Conservation (phyloP, 352 stramenopile species). For the Lagenidium giganteum region DNA sequence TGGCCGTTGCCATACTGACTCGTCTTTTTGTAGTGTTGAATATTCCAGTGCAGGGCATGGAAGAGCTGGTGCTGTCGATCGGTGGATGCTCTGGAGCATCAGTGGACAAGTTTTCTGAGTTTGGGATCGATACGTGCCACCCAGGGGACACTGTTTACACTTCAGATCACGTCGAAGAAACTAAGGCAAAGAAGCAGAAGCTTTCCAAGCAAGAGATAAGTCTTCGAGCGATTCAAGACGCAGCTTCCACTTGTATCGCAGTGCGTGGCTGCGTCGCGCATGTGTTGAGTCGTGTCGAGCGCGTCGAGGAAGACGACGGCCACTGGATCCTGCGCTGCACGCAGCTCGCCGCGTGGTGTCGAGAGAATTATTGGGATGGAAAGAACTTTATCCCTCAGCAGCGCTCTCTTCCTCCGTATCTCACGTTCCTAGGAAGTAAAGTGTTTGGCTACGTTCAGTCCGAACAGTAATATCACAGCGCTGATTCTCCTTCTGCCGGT, state of each 20-base stretch:
- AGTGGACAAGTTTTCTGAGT: conserved; percentile 54
- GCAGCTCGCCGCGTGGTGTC: conserved; percentile 54
- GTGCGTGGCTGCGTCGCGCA: conserved; percentile 57
- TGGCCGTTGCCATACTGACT: conserved; percentile 1
- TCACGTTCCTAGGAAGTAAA: conserved; percentile 85
- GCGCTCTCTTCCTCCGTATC: conserved; percentile 28
- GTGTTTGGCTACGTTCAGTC: conserved; percentile 58
- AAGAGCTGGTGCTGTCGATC: conserved; percentile 74
- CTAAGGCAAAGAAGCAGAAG: conserved; percentile 37
- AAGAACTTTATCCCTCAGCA: conserved; percentile 62
- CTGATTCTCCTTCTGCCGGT: too few relatives aligned
- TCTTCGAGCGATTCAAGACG: conserved; percentile 23
- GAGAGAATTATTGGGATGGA: conserved; percentile 71
- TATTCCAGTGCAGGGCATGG: conserved; percentile 62
- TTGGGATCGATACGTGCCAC: conserved; percentile 39
- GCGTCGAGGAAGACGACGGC: conserved; percentile 54
- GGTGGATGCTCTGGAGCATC: conserved; percentile 47
- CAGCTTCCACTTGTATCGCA: conserved; percentile 27
- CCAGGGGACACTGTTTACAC: conserved; percentile 23
- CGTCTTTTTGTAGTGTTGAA: conserved; percentile 52
- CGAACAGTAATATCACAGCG: background rate
- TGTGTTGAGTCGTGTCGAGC: conserved; percentile 62
- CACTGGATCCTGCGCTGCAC: conserved; percentile 68
- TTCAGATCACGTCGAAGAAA: conserved; percentile 10
- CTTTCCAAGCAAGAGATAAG: conserved; percentile 57